Evolutionary conservation across 1,284 basidiomycete genomes (phyloP).

Genomic region (Malassezia brasiliensis): DNA sequence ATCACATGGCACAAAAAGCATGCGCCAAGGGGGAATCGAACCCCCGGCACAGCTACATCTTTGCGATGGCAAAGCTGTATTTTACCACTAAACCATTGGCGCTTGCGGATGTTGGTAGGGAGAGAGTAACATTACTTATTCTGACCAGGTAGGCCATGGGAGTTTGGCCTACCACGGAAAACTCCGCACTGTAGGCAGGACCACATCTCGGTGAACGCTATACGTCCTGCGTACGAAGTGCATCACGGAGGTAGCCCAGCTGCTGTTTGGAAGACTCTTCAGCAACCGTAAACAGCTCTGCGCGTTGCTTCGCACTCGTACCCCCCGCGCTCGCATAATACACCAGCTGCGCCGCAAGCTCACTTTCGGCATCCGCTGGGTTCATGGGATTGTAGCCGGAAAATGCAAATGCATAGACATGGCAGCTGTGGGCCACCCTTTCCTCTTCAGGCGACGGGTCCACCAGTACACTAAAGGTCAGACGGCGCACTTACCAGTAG

Average conservation of each 20-base stretch:
- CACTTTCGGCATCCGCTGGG: not conserved
- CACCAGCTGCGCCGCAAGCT: slow-evolving; percentile 1
- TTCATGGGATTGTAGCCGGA: slow-evolving; percentile 17
- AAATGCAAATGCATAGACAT: slow-evolving; percentile 36
- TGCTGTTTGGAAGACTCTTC: not conserved
- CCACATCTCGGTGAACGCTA: not conserved
- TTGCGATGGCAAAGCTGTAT: slow-evolving; percentile 21
- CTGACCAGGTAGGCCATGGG: too few species aligned
- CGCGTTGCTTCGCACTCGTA: not conserved
- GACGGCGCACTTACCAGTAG: not conserved
- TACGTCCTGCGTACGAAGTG: not conserved
- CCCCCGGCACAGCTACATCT: slow-evolving; percentile 21
- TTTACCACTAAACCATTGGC: slow-evolving; percentile 25
- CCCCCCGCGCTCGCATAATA: slow-evolving; percentile 3
- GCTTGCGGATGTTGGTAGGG: not conserved
- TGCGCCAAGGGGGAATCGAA: slow-evolving; percentile 24
- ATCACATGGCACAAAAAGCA: too few species aligned
- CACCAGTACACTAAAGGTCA: slow-evolving; percentile 24
- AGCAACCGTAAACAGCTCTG: not conserved
- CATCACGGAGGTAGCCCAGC: not conserved
- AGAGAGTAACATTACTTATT: too few species aligned
- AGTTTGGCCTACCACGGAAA: not conserved
- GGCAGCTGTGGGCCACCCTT: slow-evolving; percentile 28
- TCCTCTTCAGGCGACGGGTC: slow-evolving; percentile 36
- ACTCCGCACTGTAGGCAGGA: not conserved